Conservation (phyloP, 208 protist species). For the Trichomonas tenax region DNA sequence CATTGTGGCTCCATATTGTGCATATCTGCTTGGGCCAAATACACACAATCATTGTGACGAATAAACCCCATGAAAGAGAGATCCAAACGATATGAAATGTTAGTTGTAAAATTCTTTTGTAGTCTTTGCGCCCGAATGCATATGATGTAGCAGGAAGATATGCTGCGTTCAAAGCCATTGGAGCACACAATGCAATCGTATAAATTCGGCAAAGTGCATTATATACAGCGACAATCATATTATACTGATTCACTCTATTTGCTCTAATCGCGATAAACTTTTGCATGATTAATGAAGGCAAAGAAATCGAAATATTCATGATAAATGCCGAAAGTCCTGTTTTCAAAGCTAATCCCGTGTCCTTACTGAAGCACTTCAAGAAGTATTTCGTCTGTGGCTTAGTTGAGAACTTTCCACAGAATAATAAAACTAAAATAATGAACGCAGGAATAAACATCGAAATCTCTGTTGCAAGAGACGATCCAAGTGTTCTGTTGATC, state of each 20-base stretch:
- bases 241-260: neutral
- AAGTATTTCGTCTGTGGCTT: neutral
- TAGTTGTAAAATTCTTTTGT: neutral
- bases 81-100: neutral
- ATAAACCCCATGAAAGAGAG: neutral
- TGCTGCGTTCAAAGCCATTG: neutral
- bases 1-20: neutral
- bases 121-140: neutral
- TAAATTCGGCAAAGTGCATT: neutral
- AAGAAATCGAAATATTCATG: neutral
- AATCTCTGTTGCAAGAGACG: neutral
- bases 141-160: neutral
- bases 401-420: neutral
- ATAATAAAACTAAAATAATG: neutral
- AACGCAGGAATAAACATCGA: neutral
- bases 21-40: neutral
- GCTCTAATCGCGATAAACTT: neutral
- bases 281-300: neutral
- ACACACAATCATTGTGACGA: neutral
- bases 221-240: neutral
- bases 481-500: neutral
- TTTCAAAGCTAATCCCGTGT: neutral
- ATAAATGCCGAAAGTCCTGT: neutral
- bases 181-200: neutral
- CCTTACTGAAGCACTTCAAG: neutral